A percentile compares a stretch with the other conserved stretches of the same genome.
These are phyloP conservation scores for Blastomyces parvus DNA, from an alignment of 2,329 filamentous ascomycete genomes.

Conservation along the genomic window DNA sequence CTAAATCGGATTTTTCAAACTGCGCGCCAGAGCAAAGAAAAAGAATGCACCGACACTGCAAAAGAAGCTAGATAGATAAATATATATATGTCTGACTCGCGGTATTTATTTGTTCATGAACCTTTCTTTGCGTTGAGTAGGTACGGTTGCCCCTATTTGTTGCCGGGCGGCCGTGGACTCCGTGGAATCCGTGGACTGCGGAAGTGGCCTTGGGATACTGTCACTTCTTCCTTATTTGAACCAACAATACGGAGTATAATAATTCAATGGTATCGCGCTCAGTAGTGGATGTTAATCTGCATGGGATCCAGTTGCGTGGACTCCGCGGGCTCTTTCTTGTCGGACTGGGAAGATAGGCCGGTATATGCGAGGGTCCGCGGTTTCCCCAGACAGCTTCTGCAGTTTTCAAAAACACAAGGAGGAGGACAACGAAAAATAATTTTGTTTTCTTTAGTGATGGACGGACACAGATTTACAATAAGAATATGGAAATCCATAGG, in stretches of 20 bases:
- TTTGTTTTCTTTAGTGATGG: not conserved
- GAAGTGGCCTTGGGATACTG: not conserved
- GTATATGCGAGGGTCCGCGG: not conserved
- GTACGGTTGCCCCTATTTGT: not conserved
- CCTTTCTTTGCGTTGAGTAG: not conserved
- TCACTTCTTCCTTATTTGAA: not conserved
- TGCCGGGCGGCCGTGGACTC: not conserved
- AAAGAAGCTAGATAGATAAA: not conserved
- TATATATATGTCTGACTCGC: not conserved
- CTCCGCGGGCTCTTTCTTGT: not conserved
- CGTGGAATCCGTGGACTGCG: conserved; percentile 6
- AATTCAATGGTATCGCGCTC: not conserved
- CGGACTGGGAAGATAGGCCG: no score
- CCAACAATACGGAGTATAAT: not conserved
- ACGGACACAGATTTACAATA: not conserved
- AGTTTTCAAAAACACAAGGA: not conserved
- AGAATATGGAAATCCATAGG: not conserved
- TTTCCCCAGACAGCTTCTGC: not conserved
- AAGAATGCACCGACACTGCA: not conserved
- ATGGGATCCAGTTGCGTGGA: not conserved
- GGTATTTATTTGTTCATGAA: not conserved
- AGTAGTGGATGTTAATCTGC: no score
- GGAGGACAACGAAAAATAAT: not conserved
- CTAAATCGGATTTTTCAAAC: not conserved
- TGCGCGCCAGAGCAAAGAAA: not conserved